Evolutionary conservation across 805 yeast genomes (phyloP), one percentile per base, ranked within the genome.

Genomic region (Limtongia smithiae): DNA sequence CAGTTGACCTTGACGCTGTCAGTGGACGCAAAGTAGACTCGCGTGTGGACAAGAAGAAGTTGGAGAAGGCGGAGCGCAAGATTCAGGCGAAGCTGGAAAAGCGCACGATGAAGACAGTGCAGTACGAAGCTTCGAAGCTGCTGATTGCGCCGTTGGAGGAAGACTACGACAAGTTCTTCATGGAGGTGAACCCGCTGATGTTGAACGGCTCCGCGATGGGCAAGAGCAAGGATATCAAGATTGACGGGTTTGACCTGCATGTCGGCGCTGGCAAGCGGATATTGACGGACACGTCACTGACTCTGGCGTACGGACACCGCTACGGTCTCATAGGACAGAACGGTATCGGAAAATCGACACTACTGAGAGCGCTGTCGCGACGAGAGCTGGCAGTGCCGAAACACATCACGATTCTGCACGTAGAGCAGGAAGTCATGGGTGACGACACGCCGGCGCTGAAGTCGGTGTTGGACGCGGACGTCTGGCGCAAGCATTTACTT

Each of bases 341-440:
- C 73, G 99, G 99, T 91, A 90, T 93, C 60, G 99, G 99, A 82
- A 93, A 93, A 68, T 90, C 97, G 37, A 93, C 98, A 0, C 71
- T 93, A 46, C 73, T 93, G 65, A 78, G 87, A 59, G 99, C 99
- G 0, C 72, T 93, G 46, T 83, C 97, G 1, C 80, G 95, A 67
- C 83, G 99, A 78, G 98, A 93, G 65, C 74, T 93, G 60, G 81
- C 88, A 50, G 84, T 93, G 60, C 97, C 98, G 12, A 89, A 86
- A 61, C 97, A 93, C 67, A 91, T 93, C 56, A 86, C 97, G 1
- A 86, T 93, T 68, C 75, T 93, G 60, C 96, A 93, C 63, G 99
- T 93, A 49, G 99, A 93, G 68, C 99, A 93, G 77, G 99, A 93
- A 73, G 79, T 93, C 42, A 77, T 80, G 60, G 98, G 98, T 63